Evolutionary conservation across 225 moss, liverwort and hornwort genomes (phyloP).

Genomic region (Asterella californica): DNA sequence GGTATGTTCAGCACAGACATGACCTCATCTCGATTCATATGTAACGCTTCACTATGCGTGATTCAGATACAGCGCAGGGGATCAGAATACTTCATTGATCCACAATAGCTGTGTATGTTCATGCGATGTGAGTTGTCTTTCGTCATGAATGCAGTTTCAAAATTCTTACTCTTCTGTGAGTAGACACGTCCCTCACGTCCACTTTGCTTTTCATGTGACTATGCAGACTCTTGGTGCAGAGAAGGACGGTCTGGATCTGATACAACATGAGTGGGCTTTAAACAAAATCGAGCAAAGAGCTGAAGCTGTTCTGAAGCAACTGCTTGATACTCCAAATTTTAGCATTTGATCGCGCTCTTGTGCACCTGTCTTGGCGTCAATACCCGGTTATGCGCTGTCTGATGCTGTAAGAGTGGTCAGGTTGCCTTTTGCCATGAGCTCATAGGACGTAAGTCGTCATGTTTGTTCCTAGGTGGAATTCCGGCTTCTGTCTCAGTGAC

Average conservation of each 20-base stretch:
- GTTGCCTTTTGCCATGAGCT: neutral
- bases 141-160: too few relatives aligned
- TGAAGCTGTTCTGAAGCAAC: constrained; percentile 66
- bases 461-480: too few relatives aligned
- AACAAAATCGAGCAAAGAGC: constrained; percentile 80
- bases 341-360: constrained; percentile 1
- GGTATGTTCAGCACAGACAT: constrained; percentile 20
- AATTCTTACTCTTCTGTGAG: neutral
- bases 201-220: neutral
- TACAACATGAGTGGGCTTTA: constrained; percentile 91
- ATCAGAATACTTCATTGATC: too few relatives aligned
- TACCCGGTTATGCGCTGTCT: neutral
- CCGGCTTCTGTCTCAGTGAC: too few relatives aligned
- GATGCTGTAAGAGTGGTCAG: neutral
- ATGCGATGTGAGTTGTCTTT: too few relatives aligned
- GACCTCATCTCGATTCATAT: too few relatives aligned
- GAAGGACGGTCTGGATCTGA: constrained; percentile 85
- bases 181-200: neutral
- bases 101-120: too few relatives aligned
- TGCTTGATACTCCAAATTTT: constrained; percentile 51
- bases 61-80: too few relatives aligned
- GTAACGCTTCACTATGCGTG: too few relatives aligned
- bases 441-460: too few relatives aligned
- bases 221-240: constrained; percentile 72
- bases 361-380: neutral